These are phyloP conservation scores for Pseudonectria buxi DNA, from an alignment of 2,329 filamentous ascomycete genomes.

Conservation along the genomic window DNA sequence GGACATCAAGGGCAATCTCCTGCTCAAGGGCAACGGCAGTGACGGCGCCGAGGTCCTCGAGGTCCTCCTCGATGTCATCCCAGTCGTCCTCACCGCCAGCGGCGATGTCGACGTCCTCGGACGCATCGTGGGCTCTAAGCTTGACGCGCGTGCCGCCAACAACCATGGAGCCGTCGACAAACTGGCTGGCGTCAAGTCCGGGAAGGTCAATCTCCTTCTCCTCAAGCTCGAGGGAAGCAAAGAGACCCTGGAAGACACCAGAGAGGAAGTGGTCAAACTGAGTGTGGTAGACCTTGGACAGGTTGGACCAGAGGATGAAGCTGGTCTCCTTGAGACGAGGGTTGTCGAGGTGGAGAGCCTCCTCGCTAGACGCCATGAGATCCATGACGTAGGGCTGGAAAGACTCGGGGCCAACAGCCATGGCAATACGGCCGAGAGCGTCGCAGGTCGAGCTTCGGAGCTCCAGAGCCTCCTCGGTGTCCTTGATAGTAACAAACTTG, in stretches of 20 bases:
- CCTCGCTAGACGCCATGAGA: conserved; percentile 87
- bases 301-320: conserved; percentile 92
- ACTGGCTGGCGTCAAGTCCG: conserved; percentile 45
- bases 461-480: conserved; percentile 81
- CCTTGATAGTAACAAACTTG: conserved; percentile 77
- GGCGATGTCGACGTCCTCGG: conserved; percentile 47
- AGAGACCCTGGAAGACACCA: conserved; percentile 72
- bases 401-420: conserved; percentile 74
- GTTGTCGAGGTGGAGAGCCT: conserved; percentile 82
- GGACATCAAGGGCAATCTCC: conserved; percentile 91
- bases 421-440: conserved; percentile 86
- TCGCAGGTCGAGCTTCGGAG: conserved; percentile 86
- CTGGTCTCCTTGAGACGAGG: conserved; percentile 89
- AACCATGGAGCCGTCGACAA: conserved; percentile 69
- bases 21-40: conserved; percentile 92
- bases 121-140: conserved; percentile 53
- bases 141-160: conserved; percentile 81
- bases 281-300: conserved; percentile 88
- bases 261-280: conserved; percentile 72
- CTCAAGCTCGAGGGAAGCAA: conserved; percentile 79
- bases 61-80: conserved; percentile 70
- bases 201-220: conserved; percentile 82
- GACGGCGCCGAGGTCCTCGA: conserved; percentile 77
- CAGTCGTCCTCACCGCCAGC: conserved; percentile 46
- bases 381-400: conserved; percentile 90